Evolutionary conservation across 371 early-diverging fungal species (phyloP), one percentile per base, ranked within the genome.

Genomic region (Batkoa obscura): DNA sequence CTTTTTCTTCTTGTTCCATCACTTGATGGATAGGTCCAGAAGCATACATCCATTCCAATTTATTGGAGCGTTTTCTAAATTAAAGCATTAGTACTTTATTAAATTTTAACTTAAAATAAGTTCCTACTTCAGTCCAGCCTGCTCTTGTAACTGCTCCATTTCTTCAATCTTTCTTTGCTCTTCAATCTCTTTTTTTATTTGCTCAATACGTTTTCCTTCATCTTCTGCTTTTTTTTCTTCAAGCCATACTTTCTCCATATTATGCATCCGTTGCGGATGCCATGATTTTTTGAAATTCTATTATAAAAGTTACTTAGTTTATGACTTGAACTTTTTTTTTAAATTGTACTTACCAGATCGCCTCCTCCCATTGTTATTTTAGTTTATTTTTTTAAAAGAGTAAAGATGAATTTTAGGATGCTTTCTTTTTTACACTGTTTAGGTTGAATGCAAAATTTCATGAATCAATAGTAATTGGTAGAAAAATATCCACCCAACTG

Each of bases 11-110:
- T 10, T 66, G 67, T 15, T 70, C 62, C 9, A 69, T 71, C 9
- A 65, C 62, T 2, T 72, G 66, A 9, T 73, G 70, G 35, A 60
- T 68, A 0, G 66, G 62, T 2, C 73, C 79, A 8, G 82, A 80
- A 33, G 82, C 78, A 61, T 96, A 96, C 92, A 95, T 94, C 94
- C 95, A 94, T 59, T 95, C 95, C 2, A 96, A 65, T 48, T 83
- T 73, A 57, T 90, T 83, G 23, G 74, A 70, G 33, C 74, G 67
- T 60, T 79, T 76, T 56, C 83, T 86, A 57, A 12, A 34, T 36
- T 15, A 57, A 56, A 42, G 2, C 4, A 37, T 30, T 42, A 47
- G 12, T 1, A 6, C 17, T 12, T 5, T 2, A 34, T 38, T 15
- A 45, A n/a, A 3, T 4, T 43, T 15, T 33, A 48, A 23, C 31